These are phyloP conservation scores for Salix arbutifolia DNA, from an alignment of 345 rosid genomes.

Conservation along the genomic window DNA sequence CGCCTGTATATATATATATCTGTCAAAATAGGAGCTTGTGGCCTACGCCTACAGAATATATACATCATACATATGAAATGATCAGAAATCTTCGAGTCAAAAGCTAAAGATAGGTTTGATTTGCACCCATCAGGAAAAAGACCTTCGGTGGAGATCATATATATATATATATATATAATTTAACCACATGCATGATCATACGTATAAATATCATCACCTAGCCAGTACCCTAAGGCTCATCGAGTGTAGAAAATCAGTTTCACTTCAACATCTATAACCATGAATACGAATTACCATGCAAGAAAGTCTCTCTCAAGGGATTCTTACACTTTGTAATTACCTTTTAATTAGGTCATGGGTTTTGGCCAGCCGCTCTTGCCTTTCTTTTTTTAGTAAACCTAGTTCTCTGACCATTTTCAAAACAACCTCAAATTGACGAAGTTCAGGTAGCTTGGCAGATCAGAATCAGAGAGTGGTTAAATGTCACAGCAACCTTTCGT, in stretches of 20 bases:
- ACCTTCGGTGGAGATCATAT: background rate
- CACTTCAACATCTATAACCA: background rate
- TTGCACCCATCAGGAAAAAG: background rate
- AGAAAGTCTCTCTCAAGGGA: constrained; percentile 2
- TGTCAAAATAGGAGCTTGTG: too few species aligned
- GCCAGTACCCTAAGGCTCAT: background rate
- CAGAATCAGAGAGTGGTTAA: constrained; percentile 23
- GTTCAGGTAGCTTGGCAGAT: constrained; percentile 22
- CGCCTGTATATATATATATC: too few species aligned
- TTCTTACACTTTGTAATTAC: constrained; percentile 40
- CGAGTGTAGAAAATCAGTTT: background rate
- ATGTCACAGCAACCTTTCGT: constrained; percentile 24
- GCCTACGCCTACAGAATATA: too few species aligned
- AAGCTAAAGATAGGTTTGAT: background rate
- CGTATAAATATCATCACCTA: background rate
- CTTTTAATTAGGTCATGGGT: constrained; percentile 7
- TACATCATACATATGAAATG: background rate
- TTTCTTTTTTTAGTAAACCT: constrained; percentile 1
- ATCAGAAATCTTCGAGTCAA: background rate
- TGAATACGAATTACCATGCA: background rate
- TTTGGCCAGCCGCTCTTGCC: constrained; percentile 5
- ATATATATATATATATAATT: background rate
- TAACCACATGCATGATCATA: background rate
- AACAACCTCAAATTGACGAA: constrained; percentile 8
- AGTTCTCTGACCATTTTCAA: constrained; percentile 11